Percentiles rank a stretch among this genome's conserved stretches.
phyloP scores from a whole-genome alignment of 345 rosid species.

The Pistacia atlantica region DNA sequence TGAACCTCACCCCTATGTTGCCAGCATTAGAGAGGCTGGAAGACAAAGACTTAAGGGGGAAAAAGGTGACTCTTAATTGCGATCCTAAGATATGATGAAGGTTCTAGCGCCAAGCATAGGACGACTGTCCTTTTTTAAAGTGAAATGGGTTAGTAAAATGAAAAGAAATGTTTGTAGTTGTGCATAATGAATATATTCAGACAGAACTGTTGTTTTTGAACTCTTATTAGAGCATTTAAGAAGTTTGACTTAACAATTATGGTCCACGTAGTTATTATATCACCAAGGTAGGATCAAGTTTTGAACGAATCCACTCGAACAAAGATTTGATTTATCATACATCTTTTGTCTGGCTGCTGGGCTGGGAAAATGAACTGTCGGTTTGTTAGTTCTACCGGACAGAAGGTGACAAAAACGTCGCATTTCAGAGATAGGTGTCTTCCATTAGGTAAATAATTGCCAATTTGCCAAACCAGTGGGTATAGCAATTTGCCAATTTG shows the following conservation, averaged over 20 bases:
- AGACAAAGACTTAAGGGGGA: not conserved
- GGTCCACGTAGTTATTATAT: not conserved
- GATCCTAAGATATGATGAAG: not conserved
- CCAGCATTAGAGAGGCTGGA: not conserved
- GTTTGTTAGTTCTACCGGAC: not conserved
- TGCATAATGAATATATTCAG: not conserved
- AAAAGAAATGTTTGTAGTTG: not conserved
- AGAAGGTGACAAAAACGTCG: constrained; percentile 5
- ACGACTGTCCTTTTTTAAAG: not conserved
- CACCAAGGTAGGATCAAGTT: not conserved
- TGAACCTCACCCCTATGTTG: not conserved
- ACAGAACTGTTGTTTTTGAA: constrained; percentile 1
- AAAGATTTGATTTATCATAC: not conserved
- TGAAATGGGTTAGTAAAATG: not conserved
- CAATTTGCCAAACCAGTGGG: not conserved
- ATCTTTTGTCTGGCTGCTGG: no score
- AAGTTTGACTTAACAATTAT: not conserved
- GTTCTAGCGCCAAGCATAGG: not conserved
- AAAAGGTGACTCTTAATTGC: not conserved
- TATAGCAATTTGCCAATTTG: not conserved
- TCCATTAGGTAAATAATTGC: constrained; percentile 20
- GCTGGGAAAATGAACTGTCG: not conserved
- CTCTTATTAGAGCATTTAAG: not conserved
- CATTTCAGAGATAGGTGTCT: constrained; percentile 1
- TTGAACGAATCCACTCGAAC: not conserved